Conservation (phyloP, 1,139 yeast genomes). For the Scheffersomyces insectosa region DNA sequence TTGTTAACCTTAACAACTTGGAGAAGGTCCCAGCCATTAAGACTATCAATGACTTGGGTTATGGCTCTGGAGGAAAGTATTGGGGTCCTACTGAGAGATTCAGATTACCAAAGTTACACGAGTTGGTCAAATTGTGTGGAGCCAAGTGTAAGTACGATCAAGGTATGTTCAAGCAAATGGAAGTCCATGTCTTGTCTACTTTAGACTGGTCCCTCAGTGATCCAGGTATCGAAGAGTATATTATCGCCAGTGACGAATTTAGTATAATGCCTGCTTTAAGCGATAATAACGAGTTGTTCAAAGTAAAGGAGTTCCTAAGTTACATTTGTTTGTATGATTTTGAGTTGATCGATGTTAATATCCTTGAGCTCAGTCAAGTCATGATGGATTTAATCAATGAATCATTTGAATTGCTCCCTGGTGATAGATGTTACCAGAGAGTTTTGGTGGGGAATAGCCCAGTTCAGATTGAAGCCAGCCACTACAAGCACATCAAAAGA, state of each 20-base stretch:
- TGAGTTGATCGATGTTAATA: constrained; percentile 36
- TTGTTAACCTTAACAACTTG: constrained; percentile 47
- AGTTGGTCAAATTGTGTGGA: constrained; percentile 62
- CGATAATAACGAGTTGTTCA: constrained; percentile 29
- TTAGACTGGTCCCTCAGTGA: constrained; percentile 63
- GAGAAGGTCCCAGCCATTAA: constrained; percentile 30
- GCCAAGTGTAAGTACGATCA: constrained; percentile 57
- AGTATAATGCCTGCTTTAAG: constrained; percentile 17
- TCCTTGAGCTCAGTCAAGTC: constrained; percentile 36
- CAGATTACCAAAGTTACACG: constrained; percentile 63
- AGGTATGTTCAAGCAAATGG: constrained; percentile 61
- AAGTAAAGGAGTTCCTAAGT: constrained; percentile 38
- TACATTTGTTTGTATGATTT: constrained; percentile 38
- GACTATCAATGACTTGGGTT: constrained; percentile 45
- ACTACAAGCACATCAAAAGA: constrained; percentile 32
- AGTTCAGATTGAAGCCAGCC: constrained; percentile 17
- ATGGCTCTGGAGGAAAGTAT: constrained; percentile 58
- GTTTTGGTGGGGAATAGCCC: constrained; percentile 2
- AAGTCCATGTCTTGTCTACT: constrained; percentile 55
- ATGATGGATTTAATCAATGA: constrained; percentile 41
- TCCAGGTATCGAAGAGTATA: constrained; percentile 57
- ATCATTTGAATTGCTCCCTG: constrained; percentile 19
- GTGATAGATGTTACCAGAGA: constrained; percentile 24
- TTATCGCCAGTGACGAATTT: constrained; percentile 34
- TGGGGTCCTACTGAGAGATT: constrained; percentile 68